Evolutionary conservation across 345 rosid genomes (phyloP).

Genomic region (Euphorbia peplus): DNA sequence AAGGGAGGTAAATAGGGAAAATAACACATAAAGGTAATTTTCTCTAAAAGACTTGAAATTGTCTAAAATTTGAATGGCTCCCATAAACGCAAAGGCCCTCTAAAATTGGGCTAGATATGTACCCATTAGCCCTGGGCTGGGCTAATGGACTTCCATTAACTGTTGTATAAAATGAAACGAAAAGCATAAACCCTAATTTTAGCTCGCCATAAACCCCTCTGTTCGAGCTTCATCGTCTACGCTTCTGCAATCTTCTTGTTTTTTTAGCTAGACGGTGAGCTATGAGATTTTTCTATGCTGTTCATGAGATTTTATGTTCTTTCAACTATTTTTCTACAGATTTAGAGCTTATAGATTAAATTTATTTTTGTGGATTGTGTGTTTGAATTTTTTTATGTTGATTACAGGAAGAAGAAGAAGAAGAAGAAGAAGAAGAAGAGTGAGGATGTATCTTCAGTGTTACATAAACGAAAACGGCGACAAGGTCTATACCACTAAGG

Average conservation of each 20-base stretch:
- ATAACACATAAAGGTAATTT: no score
- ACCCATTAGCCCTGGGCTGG: not conserved
- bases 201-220: not conserved
- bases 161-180: no score
- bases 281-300: not conserved
- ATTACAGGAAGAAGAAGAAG: not conserved
- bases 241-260: not conserved
- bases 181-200: not conserved
- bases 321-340: not conserved
- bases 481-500: constrained; percentile 83
- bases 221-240: not conserved
- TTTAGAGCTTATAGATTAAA: not conserved
- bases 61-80: no score
- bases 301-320: not conserved
- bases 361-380: not conserved
- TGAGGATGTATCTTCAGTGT: constrained; percentile 66
- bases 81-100: no score
- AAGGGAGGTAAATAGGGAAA: no score
- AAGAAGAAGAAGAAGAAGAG: not conserved
- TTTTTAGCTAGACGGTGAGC: not conserved
- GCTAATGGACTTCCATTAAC: not conserved
- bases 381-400: not conserved
- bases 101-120: no score
- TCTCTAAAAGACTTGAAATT: no score
- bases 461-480: constrained; percentile 78